Percentiles rank a stretch among this genome's conserved stretches.
Conservation (phyloP, 768 basidiomycete species). For the Cytidiella melzeri region DNA sequence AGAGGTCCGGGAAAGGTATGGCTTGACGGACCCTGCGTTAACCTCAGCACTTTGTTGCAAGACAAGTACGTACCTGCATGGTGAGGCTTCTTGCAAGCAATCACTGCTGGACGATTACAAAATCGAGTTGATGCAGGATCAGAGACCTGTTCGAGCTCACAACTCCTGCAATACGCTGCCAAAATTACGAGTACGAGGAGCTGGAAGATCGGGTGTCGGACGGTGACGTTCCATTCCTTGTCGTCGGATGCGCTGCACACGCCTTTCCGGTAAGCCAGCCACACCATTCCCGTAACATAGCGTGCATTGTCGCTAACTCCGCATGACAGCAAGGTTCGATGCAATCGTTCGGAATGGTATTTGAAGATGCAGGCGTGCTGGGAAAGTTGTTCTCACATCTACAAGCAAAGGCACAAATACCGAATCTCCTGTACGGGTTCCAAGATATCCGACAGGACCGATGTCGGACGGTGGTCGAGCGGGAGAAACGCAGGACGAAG, state of each 20-base stretch:
- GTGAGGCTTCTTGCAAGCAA: too few species aligned
- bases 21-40: not conserved
- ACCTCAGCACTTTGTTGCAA: not conserved
- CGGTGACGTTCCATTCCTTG: conserved; percentile 22
- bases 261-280: conserved; percentile 29
- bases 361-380: conserved; percentile 36
- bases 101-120: too few species aligned
- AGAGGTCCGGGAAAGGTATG: not conserved
- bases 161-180: conserved; percentile 16
- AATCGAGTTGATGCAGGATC: not conserved
- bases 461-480: conserved; percentile 1
- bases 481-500: conserved; percentile 4
- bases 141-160: not conserved
- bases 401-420: conserved; percentile 23
- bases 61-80: not conserved
- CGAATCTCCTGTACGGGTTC: conserved; percentile 28
- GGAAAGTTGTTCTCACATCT: conserved; percentile 34
- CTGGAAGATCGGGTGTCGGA: conserved; percentile 29
- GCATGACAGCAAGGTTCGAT: conserved; percentile 25
- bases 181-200: conserved; percentile 16
- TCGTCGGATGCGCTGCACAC: conserved; percentile 34
- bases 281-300: too few species aligned
- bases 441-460: conserved; percentile 30
- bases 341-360: conserved; percentile 30
- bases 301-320: too few species aligned